These are phyloP conservation scores for Puccinia horiana DNA, from an alignment of 1,284 basidiomycete species.

Conservation along the genomic window DNA sequence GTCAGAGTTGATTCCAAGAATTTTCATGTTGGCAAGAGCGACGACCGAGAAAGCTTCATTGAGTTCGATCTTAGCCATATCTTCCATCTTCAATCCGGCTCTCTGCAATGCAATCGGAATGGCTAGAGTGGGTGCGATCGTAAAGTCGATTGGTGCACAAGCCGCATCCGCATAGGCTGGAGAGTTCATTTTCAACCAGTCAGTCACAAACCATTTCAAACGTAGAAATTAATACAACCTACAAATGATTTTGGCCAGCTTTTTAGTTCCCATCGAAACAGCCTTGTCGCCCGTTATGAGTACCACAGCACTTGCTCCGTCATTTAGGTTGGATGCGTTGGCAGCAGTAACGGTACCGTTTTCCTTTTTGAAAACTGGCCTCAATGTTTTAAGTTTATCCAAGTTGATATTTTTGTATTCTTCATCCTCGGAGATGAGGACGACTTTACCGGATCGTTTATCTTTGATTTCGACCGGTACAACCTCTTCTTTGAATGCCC, in stretches of 20 bases:
- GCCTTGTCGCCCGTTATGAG: slow-evolving; percentile 59
- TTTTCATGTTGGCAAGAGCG: slow-evolving; percentile 59
- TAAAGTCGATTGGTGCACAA: slow-evolving; percentile 95
- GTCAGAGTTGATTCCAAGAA: slow-evolving; percentile 66
- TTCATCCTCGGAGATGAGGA: slow-evolving; percentile 87
- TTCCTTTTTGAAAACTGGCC: slow-evolving; percentile 60
- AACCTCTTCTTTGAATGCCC: slow-evolving; percentile 83
- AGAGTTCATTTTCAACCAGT: slow-evolving; percentile 58
- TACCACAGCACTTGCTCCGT: slow-evolving; percentile 61
- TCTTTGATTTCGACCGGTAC: slow-evolving; percentile 84
- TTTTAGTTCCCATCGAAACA: slow-evolving; percentile 57
- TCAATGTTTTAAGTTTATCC: slow-evolving; percentile 60
- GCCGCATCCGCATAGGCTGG: slow-evolving; percentile 90
- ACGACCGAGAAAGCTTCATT: slow-evolving; percentile 68
- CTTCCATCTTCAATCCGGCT: slow-evolving; percentile 77
- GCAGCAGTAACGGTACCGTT: slow-evolving; percentile 61
- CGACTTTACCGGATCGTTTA: slow-evolving; percentile 83
- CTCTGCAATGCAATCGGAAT: slow-evolving; percentile 83
- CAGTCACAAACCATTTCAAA: neutral
- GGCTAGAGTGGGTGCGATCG: slow-evolving; percentile 86
- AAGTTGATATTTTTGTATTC: slow-evolving; percentile 73
- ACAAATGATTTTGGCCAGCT: slow-evolving; percentile 60
- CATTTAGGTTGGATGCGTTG: slow-evolving; percentile 61
- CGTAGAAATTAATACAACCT: slow-evolving; percentile 37
- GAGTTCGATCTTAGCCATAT: slow-evolving; percentile 91